Percentiles rank a stretch among this genome's conserved stretches.
Evolutionary conservation across 1,284 basidiomycete species (phyloP).

Genomic region (Filobasidium uniguttulatum): DNA sequence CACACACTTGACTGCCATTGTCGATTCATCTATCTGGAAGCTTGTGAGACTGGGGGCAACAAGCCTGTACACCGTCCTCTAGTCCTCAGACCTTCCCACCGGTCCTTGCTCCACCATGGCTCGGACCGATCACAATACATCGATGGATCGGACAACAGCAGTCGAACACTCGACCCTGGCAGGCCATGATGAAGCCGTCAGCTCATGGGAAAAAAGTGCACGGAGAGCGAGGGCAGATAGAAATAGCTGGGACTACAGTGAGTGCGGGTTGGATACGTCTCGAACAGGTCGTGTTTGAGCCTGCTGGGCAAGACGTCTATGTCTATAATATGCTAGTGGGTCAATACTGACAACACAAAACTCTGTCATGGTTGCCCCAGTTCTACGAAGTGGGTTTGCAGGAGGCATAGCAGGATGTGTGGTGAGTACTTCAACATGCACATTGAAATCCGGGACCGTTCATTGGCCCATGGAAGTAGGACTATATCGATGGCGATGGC

Average conservation of each 20-base stretch:
- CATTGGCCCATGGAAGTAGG: not conserved
- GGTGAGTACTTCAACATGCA: slow-evolving; percentile 44
- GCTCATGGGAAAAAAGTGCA: slow-evolving; percentile 36
- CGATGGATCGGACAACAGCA: not conserved
- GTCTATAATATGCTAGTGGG: too few relatives aligned
- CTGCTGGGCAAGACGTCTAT: too few relatives aligned
- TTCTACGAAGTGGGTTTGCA: slow-evolving; percentile 51
- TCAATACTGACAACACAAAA: too few relatives aligned
- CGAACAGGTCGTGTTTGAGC: too few relatives aligned
- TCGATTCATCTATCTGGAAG: too few relatives aligned
- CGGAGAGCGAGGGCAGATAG: slow-evolving; percentile 47
- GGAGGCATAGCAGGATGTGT: slow-evolving; percentile 89
- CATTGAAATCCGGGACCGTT: not conserved
- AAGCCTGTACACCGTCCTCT: too few relatives aligned
- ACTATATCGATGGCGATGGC: not conserved
- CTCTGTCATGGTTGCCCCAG: too few relatives aligned
- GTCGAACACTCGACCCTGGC: not conserved
- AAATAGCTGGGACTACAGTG: slow-evolving; percentile 54
- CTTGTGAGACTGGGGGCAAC: too few relatives aligned
- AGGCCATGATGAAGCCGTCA: not conserved
- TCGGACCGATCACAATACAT: not conserved
- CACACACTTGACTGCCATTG: too few relatives aligned
- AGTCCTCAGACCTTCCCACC: too few relatives aligned
- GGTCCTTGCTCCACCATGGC: too few relatives aligned
- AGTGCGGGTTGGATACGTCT: too few relatives aligned